Evolutionary conservation across 257 asterid species (phyloP).

Genomic region (Plantago major): DNA sequence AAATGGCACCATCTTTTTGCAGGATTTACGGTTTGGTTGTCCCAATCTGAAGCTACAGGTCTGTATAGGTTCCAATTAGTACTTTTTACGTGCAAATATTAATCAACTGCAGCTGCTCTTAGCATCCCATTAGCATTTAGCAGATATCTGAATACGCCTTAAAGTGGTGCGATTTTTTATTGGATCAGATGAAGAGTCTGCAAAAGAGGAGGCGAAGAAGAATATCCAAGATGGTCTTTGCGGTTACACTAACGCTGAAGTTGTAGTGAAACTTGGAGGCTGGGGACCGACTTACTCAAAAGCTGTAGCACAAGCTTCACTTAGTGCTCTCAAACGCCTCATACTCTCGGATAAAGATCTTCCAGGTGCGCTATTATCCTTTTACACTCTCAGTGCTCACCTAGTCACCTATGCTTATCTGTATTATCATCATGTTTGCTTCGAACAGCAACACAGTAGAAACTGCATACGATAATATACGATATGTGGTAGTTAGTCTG

Average conservation of each 20-base stretch:
- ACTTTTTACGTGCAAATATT: too few species aligned
- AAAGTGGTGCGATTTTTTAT: not conserved
- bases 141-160: too few species aligned
- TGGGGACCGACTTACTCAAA: slow-evolving; percentile 75
- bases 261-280: slow-evolving; percentile 69
- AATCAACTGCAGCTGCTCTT: too few species aligned
- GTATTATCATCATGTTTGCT: too few species aligned
- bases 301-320: slow-evolving; percentile 69
- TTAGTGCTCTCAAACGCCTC: slow-evolving; percentile 77
- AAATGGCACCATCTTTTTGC: slow-evolving; percentile 84
- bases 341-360: slow-evolving; percentile 70
- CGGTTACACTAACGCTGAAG: slow-evolving; percentile 77
- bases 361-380: slow-evolving; percentile 46
- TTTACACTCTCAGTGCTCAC: not conserved
- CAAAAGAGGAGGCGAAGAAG: slow-evolving; percentile 68
- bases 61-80: not conserved
- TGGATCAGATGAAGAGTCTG: slow-evolving; percentile 63
- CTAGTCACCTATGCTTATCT: too few species aligned
- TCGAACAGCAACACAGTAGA: too few species aligned
- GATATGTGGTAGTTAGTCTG: too few species aligned
- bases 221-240: slow-evolving; percentile 38
- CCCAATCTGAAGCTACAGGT: slow-evolving; percentile 83
- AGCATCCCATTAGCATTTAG: too few species aligned
- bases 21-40: slow-evolving; percentile 86
- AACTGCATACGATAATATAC: too few species aligned